Evolutionary conservation across 345 rosid genomes (phyloP).

Genomic region (Anacardium occidentale): DNA sequence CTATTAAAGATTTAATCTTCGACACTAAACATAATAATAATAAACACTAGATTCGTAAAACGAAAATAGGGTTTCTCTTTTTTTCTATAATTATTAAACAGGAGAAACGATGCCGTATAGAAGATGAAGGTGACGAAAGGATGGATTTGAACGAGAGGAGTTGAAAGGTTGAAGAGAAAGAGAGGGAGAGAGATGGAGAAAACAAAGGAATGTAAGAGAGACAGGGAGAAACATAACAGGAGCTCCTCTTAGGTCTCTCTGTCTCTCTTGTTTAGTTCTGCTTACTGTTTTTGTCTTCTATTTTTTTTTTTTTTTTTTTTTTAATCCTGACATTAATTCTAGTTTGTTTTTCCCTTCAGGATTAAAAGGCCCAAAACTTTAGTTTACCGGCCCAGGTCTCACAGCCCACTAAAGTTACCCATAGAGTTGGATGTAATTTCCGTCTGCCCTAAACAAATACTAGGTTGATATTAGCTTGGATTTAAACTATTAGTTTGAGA

Average conservation of each 20-base stretch:
- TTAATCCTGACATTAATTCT: background rate
- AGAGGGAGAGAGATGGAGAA: slow-evolving; percentile 31
- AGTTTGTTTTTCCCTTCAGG: background rate
- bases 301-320: background rate
- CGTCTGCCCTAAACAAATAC: no score
- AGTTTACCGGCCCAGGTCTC: no score
- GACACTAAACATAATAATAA: background rate
- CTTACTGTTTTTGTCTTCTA: background rate
- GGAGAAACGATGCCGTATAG: background rate
- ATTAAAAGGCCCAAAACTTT: no score
- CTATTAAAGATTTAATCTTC: background rate
- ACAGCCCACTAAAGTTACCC: no score
- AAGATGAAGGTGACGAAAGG: background rate
- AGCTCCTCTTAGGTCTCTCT: slow-evolving; percentile 31
- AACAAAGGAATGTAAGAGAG: slow-evolving; percentile 38
- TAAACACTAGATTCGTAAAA: background rate
- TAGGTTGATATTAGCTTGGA: no score
- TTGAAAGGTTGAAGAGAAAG: background rate
- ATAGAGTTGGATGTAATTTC: no score
- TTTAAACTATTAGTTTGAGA: no score
- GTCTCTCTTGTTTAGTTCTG: slow-evolving; percentile 29
- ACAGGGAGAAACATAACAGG: slow-evolving; percentile 23
- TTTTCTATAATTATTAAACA: no score
- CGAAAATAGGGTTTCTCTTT: background rate
- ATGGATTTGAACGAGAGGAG: background rate